Base-by-base conservation (phyloP, 2,329 filamentous ascomycete species). In the Paraphoma chrysanthemicola region DNA sequence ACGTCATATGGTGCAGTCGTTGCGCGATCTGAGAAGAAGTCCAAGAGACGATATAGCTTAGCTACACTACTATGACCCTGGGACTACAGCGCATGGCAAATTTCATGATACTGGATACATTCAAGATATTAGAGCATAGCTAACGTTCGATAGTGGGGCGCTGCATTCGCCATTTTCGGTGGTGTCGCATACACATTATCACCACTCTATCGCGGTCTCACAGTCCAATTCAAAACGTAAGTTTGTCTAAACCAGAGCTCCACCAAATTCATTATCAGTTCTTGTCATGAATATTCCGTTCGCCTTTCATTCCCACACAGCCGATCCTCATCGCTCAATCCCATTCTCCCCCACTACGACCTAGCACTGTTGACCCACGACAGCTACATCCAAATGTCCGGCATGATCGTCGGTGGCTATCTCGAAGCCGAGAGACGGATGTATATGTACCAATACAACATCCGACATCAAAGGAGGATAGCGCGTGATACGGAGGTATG, bases 331-430 rank as follows among this genome's bases (percentile, higher is more conserved):
- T 23, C 2, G 23, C 23, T 23, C 5, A 23, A 3, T 5, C 3
- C 23, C 23, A 23, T 23, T 23, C 23, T 23, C 23, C 23, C 23
- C 23, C 23, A 23, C 23, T 38, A 11, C 33, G 33, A 38, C 33
- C 10, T 6, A 38, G 2, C 33, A 38, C 23, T 3, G 6, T n/a
- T 38, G 10, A 38, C 44, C 33, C 42, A 8, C 38, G 0, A 3
- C 10, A 93, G 91, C 30, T 94, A 92, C 71, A 80, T 93, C 14
- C 90, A 93, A 75, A 92, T 93, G 89, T 91, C 88, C n/a, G 88
- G 87, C 57, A 93, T 93, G 90, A 88, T 90, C n/a, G 70, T 92
- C 33, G 91, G 91, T 43, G 84, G 87, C 69, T 90, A 91, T 83
- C 83, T 93, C 51, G 89, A 92, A 79, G 91, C 90, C 2, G 91